Percentiles rank a stretch among this genome's conserved stretches.
phyloP scores from a whole-genome alignment of 2,329 filamentous ascomycete species.

The Bipolaris cookei region DNA sequence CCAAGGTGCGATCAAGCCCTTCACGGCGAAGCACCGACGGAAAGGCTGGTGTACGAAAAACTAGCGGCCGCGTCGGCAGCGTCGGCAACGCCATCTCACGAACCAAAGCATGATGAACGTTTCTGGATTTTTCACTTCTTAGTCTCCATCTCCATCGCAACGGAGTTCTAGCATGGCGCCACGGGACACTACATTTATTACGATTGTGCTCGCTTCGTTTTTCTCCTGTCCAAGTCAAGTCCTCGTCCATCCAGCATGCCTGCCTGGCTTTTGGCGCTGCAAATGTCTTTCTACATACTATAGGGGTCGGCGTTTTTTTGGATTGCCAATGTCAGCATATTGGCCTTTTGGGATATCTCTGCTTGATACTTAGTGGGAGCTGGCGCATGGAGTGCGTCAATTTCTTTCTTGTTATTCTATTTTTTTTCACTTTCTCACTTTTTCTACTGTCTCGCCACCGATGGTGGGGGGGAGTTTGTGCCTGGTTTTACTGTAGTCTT shows the following conservation, averaged over 20 bases:
- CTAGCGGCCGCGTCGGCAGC: slow-evolving; percentile 58
- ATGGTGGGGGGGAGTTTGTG: slow-evolving; percentile 15
- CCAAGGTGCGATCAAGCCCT: slow-evolving; percentile 55
- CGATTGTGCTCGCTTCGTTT: slow-evolving; percentile 16
- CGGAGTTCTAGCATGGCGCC: slow-evolving; percentile 14
- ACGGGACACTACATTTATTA: slow-evolving; percentile 6
- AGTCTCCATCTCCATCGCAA: slow-evolving; percentile 18
- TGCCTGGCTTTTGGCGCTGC: slow-evolving; percentile 13
- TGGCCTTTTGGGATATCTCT: slow-evolving; percentile 20
- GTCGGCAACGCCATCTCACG: slow-evolving; percentile 45
- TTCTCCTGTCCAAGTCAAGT: slow-evolving; percentile 18
- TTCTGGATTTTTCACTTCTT: slow-evolving; percentile 11
- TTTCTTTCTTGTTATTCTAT: neutral
- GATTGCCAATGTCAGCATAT: slow-evolving; percentile 22
- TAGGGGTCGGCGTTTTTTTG: slow-evolving; percentile 38
- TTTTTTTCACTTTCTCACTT: slow-evolving; percentile 15
- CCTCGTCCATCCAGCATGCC: slow-evolving; percentile 22
- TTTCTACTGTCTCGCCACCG: slow-evolving; percentile 13
- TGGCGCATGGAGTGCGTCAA: slow-evolving; percentile 23
- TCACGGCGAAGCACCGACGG: slow-evolving; percentile 55
- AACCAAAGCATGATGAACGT: slow-evolving; percentile 36
- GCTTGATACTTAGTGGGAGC: slow-evolving; percentile 18
- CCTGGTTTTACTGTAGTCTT: slow-evolving; percentile 28
- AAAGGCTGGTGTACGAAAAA: slow-evolving; percentile 59
- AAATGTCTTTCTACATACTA: slow-evolving; percentile 17